Percentiles rank a stretch among this genome's conserved stretches.
Evolutionary conservation across 1,284 basidiomycete species (phyloP).

Genomic region (Cutaneotrichosporon cutaneum): DNA sequence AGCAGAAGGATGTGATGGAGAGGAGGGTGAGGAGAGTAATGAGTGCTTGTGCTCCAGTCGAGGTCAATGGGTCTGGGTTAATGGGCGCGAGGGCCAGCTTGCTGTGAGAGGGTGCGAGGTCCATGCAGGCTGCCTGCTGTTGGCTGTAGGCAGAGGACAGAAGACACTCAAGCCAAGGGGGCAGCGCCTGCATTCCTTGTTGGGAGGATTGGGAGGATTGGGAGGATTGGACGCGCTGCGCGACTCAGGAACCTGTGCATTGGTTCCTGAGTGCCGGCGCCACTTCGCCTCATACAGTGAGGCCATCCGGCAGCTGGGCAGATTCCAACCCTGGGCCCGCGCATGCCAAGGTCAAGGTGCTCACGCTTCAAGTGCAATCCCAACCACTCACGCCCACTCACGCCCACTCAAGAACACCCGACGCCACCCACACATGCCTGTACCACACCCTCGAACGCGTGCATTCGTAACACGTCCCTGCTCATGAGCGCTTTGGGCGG

Average conservation of each 20-base stretch:
- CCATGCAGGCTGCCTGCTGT: neutral
- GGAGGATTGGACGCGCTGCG: neutral
- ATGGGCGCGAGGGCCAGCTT: neutral
- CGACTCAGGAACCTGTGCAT: neutral
- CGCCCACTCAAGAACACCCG: too few relatives aligned
- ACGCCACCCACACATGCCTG: too few relatives aligned
- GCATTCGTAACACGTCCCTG: neutral
- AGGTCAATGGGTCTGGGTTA: neutral
- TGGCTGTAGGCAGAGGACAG: too few relatives aligned
- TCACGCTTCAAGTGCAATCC: neutral
- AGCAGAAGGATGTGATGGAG: neutral
- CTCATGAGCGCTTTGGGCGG: neutral
- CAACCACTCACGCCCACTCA: neutral
- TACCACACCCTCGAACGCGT: neutral
- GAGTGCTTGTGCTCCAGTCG: neutral
- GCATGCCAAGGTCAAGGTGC: too few relatives aligned
- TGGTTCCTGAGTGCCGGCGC: neutral
- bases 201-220: neutral
- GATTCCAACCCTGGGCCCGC: too few relatives aligned
- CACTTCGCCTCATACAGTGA: neutral
- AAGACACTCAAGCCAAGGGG: too few relatives aligned
- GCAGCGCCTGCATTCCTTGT: too few relatives aligned
- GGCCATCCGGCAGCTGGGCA: neutral
- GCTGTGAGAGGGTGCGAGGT: neutral
- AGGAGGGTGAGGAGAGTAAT: constrained; percentile 3